Evolutionary conservation across 108 stramenopile genomes (phyloP), one percentile per base, ranked within the genome.

Genomic region (Cyclotella cryptica): DNA sequence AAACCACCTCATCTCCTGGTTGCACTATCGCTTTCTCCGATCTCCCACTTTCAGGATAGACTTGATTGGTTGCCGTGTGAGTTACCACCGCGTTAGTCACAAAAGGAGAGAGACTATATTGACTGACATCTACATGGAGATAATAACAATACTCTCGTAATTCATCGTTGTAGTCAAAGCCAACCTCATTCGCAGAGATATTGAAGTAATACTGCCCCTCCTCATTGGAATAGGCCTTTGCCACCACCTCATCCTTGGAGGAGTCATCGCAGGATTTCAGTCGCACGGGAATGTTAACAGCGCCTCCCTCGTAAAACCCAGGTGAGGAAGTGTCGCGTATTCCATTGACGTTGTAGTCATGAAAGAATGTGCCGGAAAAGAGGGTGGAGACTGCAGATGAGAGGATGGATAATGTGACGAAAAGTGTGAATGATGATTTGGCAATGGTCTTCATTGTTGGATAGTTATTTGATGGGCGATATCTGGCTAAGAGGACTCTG

Each of bases 341-440:
- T 15, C 60, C 60, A 30, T 61, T 61, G 60, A 30, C 29, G 19
- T 61, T 61, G 60, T 61, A 61, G 60, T 61, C 60, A 12, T 61
- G 0, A 12, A 61, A 61, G 15, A 61, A 15, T 30, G 60, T 61
- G 60, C 60, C 60, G 30, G 8, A 39, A 13, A 61, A 39, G 29
- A 12, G 19, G 22, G n/a, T 19, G 55, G 55, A n/a, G 3, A 8
- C 8, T 8, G 19, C 55, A 3, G 24, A 24, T 24, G 55, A 21
- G 55, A 49, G 47, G 47, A 49, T 7, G n/a, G 47, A 49, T 3
- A 49, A 3, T 3, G 1, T 3, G 9, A 49, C 6, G 3, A 49
- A 49, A n/a, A n/a, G 15, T 3, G 47, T 9, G 15, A 49, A n/a
- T 3, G 47, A 7, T 49, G 35, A 6, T 5, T 35, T 35, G 35